Evolutionary conservation across 345 rosid species (phyloP).

Genomic region (Populus tremula): DNA sequence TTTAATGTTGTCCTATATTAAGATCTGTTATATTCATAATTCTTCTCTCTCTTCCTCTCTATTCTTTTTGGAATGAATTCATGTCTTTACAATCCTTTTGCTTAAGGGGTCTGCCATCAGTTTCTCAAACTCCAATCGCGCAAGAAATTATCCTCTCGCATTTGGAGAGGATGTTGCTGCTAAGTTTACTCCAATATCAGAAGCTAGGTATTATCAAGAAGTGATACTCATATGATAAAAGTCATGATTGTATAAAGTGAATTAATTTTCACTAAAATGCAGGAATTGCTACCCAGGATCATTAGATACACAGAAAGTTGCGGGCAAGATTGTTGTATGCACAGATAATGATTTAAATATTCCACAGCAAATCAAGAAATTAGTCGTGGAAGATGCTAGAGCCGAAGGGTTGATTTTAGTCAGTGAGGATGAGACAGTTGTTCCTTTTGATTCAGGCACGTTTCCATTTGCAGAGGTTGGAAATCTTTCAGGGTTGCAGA

Average conservation of each 20-base stretch:
- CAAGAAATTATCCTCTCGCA: constrained; percentile 52
- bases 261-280: constrained; percentile 14
- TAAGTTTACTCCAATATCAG: constrained; percentile 45
- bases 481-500: constrained; percentile 37
- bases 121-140: constrained; percentile 50
- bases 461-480: constrained; percentile 64
- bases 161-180: constrained; percentile 56
- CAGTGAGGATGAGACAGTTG: constrained; percentile 29
- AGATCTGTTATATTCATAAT: not conserved
- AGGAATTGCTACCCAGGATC: constrained; percentile 74
- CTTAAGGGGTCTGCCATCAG: constrained; percentile 65
- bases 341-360: constrained; percentile 27
- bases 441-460: constrained; percentile 56
- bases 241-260: not conserved
- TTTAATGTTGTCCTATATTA: not conserved
- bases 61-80: not conserved
- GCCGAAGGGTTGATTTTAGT: constrained; percentile 65
- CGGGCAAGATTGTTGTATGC: constrained; percentile 62
- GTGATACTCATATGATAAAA: not conserved
- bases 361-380: constrained; percentile 43
- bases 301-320: constrained; percentile 52
- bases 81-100: too few relatives aligned
- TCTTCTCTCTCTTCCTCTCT: not conserved
- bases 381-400: constrained; percentile 60
- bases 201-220: constrained; percentile 48